Evolutionary conservation across 345 rosid species (phyloP).

Genomic region (Populus euphratica): DNA sequence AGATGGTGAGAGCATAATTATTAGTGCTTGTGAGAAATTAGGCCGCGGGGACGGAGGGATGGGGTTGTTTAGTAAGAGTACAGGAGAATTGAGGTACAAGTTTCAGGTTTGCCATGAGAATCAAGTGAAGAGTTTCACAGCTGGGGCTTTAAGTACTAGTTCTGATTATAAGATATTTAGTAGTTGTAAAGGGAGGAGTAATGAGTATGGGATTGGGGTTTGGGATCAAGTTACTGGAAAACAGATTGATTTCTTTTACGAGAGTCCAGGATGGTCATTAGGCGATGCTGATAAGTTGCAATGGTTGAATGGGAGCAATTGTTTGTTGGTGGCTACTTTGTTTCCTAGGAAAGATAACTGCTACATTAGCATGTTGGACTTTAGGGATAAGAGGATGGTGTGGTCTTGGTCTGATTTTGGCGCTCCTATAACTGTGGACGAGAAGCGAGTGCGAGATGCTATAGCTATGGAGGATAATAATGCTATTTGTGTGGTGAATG

Average conservation of each 20-base stretch:
- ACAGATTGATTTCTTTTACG: slow-evolving; percentile 86
- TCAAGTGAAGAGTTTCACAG: slow-evolving; percentile 74
- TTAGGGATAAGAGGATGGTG: slow-evolving; percentile 75
- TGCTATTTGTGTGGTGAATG: slow-evolving; percentile 87
- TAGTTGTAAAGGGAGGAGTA: slow-evolving; percentile 87
- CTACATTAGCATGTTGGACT: slow-evolving; percentile 88
- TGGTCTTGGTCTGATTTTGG: slow-evolving; percentile 95
- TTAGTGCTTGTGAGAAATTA: slow-evolving; percentile 72
- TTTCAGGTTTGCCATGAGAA: slow-evolving; percentile 71
- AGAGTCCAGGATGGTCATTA: slow-evolving; percentile 76
- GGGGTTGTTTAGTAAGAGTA: slow-evolving; percentile 73
- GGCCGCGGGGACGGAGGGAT: slow-evolving; percentile 93
- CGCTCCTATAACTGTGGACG: slow-evolving; percentile 52
- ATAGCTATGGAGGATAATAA: slow-evolving; percentile 83
- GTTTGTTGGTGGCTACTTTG: slow-evolving; percentile 84
- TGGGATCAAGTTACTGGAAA: slow-evolving; percentile 90
- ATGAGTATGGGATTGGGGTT: slow-evolving; percentile 93
- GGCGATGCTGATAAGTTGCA: slow-evolving; percentile 95
- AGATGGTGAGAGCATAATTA: slow-evolving; percentile 51
- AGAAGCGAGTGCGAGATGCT: slow-evolving; percentile 89
- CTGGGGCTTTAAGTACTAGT: slow-evolving; percentile 74
- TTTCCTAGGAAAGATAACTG: slow-evolving; percentile 96
- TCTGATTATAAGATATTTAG: slow-evolving; percentile 63
- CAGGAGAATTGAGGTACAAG: slow-evolving; percentile 70
- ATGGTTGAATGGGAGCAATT: slow-evolving; percentile 66